Base-by-base conservation (phyloP, 169 alveolate species). In the Plasmodium blacklocki region DNA sequence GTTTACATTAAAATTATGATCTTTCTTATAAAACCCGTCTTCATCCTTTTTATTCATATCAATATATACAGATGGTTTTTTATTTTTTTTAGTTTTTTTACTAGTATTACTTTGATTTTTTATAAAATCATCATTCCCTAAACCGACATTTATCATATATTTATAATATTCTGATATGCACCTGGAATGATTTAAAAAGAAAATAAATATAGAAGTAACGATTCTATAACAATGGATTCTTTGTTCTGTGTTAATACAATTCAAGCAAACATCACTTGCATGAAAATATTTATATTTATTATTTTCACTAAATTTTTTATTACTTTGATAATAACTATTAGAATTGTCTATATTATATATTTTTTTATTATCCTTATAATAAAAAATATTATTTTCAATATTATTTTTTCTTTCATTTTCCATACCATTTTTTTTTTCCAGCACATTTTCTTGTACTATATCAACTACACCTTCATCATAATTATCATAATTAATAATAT, bases 161-260 rank as follows among this genome's bases (percentile, higher is more conserved):
- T 67, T 56, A 23, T 83, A 83, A 63, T 23, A 83, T 29, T 83
- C 91, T 23, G 91, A 83, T 68, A 83, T 83, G 70, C 91, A 83
- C 9, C 54, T 83, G 1, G 91, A 67, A 60, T 83, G 91, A 21
- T 83, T 43, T 56, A 83, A 83, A 52, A 83, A 11, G 15, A 83
- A 83, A 67, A 83, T 58, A 83, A 83, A 83, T 43, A 83, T 58
- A 12, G 74, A 47, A 56, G 68, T 47, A 0, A 83, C 63, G 21
- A 83, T 58, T 52, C 91, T 70, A 66, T 83, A 83, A 47, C 91
- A 83, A 47, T 63, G 54, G 26, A 83, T 68, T 56, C 91, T 59
- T 32, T 68, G 85, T 3, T 83, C 73, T 32, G 15, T 83, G 14
- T 54, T 45, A 68, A 68, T 83, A 43, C 91, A 83, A 9, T 49